phyloP scores from a whole-genome alignment of 768 basidiomycete genomes.

The Pilatotrama ljubarskyi region DNA sequence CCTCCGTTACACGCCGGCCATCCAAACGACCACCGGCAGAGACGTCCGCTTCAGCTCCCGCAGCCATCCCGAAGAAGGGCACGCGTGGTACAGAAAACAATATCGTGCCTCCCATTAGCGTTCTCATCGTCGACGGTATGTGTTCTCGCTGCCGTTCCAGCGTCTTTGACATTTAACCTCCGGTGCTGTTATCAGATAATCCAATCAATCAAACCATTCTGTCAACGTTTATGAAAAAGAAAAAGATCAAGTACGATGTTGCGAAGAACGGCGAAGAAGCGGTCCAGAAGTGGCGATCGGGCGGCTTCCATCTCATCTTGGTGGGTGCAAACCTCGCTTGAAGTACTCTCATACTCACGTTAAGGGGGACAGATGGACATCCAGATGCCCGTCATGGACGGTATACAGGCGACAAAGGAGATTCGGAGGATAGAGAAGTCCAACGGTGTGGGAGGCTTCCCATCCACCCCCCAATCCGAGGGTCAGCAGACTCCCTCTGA shows the following conservation, averaged over 20 bases:
- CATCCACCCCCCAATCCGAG: slow-evolving; percentile 67
- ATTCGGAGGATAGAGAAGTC: slow-evolving; percentile 83
- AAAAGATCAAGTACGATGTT: slow-evolving; percentile 91
- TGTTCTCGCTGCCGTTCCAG: slow-evolving; percentile 15
- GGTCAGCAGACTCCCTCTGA: slow-evolving; percentile 56
- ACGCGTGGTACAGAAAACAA: slow-evolving; percentile 59
- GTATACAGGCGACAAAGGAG: slow-evolving; percentile 95
- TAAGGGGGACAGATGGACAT: slow-evolving; percentile 85
- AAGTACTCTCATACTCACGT: not conserved
- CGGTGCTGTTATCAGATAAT: slow-evolving; percentile 63
- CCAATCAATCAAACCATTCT: slow-evolving; percentile 98
- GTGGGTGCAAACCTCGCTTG: slow-evolving; percentile 49
- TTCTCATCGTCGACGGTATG: slow-evolving; percentile 96
- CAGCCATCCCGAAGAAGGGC: slow-evolving; percentile 44
- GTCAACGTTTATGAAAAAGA: slow-evolving; percentile 95
- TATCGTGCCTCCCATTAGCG: slow-evolving; percentile 95
- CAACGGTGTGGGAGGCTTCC: slow-evolving; percentile 64
- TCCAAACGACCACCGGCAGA: slow-evolving; percentile 35
- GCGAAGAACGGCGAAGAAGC: slow-evolving; percentile 96
- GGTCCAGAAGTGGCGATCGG: slow-evolving; percentile 91
- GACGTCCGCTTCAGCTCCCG: slow-evolving; percentile 29
- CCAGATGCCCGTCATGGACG: slow-evolving; percentile 99
- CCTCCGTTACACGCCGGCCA: slow-evolving; percentile 32
- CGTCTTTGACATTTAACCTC: not conserved
- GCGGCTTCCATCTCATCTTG: slow-evolving; percentile 92